Percentiles rank a stretch among this genome's conserved stretches.
Evolutionary conservation across 768 basidiomycete genomes (phyloP).

Genomic region (Clavaria fumosa): DNA sequence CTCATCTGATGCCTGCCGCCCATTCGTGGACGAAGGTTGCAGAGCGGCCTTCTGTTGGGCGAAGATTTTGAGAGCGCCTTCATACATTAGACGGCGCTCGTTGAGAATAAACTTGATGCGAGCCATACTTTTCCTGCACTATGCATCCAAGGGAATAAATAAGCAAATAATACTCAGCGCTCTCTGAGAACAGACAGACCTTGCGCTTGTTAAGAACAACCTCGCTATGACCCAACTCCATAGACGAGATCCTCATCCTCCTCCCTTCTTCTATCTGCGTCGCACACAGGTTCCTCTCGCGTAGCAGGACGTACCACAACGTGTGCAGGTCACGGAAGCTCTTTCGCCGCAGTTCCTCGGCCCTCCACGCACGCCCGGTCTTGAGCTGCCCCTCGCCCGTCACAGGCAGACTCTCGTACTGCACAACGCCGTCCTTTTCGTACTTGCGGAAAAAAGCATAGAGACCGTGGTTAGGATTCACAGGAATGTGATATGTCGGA

Average conservation of each 20-base stretch:
- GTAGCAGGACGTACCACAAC: slow-evolving; percentile 81
- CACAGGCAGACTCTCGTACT: slow-evolving; percentile 33
- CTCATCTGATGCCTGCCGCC: not conserved
- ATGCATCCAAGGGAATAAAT: slow-evolving; percentile 4
- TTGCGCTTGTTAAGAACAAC: slow-evolving; percentile 20
- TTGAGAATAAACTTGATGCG: slow-evolving; percentile 86
- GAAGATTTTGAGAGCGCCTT: slow-evolving; percentile 41
- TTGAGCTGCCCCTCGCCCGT: slow-evolving; percentile 17
- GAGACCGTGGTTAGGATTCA: slow-evolving; percentile 52
- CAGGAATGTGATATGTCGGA: no score
- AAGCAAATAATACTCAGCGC: not conserved
- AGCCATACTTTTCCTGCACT: slow-evolving; percentile 95
- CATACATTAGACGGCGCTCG: slow-evolving; percentile 76
- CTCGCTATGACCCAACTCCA: no score
- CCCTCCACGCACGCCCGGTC: slow-evolving; percentile 82
- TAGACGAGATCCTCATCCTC: slow-evolving; percentile 46
- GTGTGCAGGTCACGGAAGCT: slow-evolving; percentile 88
- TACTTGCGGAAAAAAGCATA: slow-evolving; percentile 62
- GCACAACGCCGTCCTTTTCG: slow-evolving; percentile 27
- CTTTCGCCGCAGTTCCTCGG: slow-evolving; percentile 77
- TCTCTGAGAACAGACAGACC: slow-evolving; percentile 29
- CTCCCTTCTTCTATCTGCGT: slow-evolving; percentile 73
- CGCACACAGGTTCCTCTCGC: slow-evolving; percentile 82
- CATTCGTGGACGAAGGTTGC: not conserved
- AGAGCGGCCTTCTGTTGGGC: not conserved